Percentiles rank a stretch among this genome's conserved stretches.
These are phyloP conservation scores for Dendrobium nobile DNA, from an alignment of 106 monocot species.

Conservation along the genomic window DNA sequence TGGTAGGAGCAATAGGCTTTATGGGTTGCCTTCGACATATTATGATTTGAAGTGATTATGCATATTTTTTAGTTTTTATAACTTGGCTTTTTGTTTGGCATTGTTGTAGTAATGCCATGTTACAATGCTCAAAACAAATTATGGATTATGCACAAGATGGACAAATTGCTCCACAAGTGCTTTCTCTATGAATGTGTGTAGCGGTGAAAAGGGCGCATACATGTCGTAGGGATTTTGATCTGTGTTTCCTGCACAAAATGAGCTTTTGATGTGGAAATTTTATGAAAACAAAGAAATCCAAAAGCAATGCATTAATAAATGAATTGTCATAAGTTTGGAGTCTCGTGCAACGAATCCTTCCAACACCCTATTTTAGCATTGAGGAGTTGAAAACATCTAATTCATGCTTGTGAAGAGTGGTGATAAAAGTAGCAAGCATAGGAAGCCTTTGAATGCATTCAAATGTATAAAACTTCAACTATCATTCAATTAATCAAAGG, in stretches of 20 bases:
- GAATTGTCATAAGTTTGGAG: neutral
- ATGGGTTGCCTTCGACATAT: neutral
- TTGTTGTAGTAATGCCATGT: neutral
- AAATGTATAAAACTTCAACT: neutral
- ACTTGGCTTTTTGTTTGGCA: conserved; percentile 3
- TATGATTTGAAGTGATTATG: neutral
- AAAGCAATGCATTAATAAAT: neutral
- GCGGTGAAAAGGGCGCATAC: neutral
- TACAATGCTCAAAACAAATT: neutral
- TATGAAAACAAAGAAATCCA: neutral
- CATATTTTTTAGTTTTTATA: neutral
- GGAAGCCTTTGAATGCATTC: neutral
- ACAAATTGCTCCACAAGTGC: neutral
- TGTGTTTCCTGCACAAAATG: neutral
- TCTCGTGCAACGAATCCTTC: neutral
- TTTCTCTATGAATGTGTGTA: neutral
- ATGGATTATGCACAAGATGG: neutral
- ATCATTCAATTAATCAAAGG: neutral
- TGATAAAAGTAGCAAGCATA: neutral
- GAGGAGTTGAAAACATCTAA: conserved; percentile 1
- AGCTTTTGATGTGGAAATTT: neutral
- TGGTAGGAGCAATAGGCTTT: neutral
- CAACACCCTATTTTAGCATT: neutral
- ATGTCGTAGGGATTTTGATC: neutral
- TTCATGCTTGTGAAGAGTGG: neutral